Evolutionary conservation across 2,329 filamentous ascomycete species (phyloP).

Genomic region (Akanthomyces dipterigenus): DNA sequence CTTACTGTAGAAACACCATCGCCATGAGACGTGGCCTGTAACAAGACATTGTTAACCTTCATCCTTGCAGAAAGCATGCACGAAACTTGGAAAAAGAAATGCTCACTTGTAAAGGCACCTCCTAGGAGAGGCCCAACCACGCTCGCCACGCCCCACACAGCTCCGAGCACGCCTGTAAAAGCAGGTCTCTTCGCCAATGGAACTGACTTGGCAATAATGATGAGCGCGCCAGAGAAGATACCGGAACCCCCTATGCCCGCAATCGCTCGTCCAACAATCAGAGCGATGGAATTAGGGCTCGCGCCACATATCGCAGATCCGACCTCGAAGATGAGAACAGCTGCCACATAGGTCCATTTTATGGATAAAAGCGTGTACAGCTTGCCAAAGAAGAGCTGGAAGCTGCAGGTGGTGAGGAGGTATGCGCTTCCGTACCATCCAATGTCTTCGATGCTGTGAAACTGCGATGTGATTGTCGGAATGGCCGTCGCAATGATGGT

Average conservation of each 20-base stretch:
- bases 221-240: slow-evolving; percentile 21
- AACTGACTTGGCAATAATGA: slow-evolving; percentile 20
- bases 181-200: slow-evolving; percentile 29
- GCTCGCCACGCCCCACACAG: slow-evolving; percentile 33
- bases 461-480: slow-evolving; percentile 22
- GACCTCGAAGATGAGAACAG: slow-evolving; percentile 18
- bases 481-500: slow-evolving; percentile 29
- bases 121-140: slow-evolving; percentile 17
- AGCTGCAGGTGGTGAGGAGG: slow-evolving; percentile 21
- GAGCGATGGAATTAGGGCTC: slow-evolving; percentile 22
- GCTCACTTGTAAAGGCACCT: slow-evolving; percentile 14
- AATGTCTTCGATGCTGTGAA: slow-evolving; percentile 22
- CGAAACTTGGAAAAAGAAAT: too few relatives aligned
- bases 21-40: slow-evolving; percentile 19
- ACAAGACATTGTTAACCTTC: slow-evolving; percentile 23
- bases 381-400: slow-evolving; percentile 23
- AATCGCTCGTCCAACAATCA: slow-evolving; percentile 29
- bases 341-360: slow-evolving; percentile 17
- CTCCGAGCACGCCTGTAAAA: slow-evolving; percentile 23
- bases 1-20: slow-evolving; percentile 25
- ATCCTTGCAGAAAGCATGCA: too few relatives aligned
- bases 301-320: slow-evolving; percentile 24
- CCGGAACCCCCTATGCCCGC: slow-evolving; percentile 27
- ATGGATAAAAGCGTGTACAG: slow-evolving; percentile 21
- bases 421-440: slow-evolving; percentile 24